Evolutionary conservation across 129 eudicot genomes (phyloP).

Genomic region (Logfia minima): DNA sequence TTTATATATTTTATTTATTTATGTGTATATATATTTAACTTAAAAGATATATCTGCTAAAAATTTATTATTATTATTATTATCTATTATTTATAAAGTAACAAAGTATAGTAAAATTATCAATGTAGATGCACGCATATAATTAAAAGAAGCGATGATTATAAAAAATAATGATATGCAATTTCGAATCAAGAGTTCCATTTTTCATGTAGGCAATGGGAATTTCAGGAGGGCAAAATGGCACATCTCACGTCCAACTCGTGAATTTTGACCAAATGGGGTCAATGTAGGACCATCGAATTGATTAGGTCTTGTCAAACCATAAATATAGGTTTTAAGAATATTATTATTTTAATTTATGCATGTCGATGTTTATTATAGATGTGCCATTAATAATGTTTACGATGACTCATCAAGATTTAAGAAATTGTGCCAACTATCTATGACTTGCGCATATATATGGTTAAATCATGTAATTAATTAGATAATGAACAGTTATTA

Average conservation of each 20-base stretch:
- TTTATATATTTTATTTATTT: background rate
- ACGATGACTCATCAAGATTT: no score
- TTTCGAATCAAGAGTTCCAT: background rate
- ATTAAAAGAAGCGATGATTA: background rate
- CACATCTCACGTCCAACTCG: conserved; percentile 26
- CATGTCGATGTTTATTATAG: no score
- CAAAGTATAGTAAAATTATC: no score
- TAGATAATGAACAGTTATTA: no score
- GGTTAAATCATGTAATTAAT: no score
- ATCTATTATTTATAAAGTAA: no score
- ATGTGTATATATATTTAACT: background rate
- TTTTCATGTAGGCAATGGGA: conserved; percentile 18
- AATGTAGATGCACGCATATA: background rate
- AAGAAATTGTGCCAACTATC: no score
- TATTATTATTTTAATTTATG: no score
- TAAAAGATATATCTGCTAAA: background rate
- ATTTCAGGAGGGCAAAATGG: conserved; percentile 25
- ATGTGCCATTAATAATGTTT: no score
- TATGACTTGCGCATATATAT: no score
- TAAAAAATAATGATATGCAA: background rate
- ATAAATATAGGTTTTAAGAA: background rate
- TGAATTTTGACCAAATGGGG: conserved; percentile 18
- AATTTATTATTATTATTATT: no score
- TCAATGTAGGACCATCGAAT: conserved; percentile 24
- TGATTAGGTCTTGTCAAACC: background rate